Conservation (phyloP, 106 monocot genomes). For the Dendrobium catenatum region DNA sequence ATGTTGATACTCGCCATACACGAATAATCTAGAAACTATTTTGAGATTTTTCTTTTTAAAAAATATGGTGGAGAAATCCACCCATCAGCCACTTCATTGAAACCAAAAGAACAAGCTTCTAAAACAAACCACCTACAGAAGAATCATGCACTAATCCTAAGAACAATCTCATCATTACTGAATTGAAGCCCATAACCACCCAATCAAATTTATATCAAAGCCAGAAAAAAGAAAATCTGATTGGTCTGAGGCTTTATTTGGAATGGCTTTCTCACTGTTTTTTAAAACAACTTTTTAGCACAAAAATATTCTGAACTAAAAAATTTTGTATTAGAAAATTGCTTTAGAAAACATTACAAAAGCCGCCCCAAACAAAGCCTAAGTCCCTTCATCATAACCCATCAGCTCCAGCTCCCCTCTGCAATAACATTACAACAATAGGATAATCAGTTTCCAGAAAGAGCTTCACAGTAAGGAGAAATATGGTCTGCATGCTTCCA, state of each 20-base stretch:
- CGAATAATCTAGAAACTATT: too few species aligned
- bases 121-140: neutral
- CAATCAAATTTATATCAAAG: neutral
- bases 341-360: neutral
- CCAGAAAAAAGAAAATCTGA: neutral
- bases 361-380: neutral
- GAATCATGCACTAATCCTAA: neutral
- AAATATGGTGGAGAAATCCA: neutral
- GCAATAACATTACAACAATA: neutral
- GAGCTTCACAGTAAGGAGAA: neutral
- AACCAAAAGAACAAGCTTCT: neutral
- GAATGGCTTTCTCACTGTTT: too few species aligned
- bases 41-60: neutral
- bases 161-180: neutral
- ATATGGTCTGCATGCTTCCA: neutral
- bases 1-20: too few species aligned
- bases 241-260: too few species aligned
- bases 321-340: neutral
- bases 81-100: neutral
- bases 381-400: conserved; percentile 5
- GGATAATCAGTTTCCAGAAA: too few species aligned
- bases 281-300: too few species aligned
- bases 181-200: neutral
- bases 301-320: neutral
- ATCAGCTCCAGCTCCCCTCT: conserved; percentile 15